These are phyloP conservation scores for Pleurotus platypus DNA, from an alignment of 768 basidiomycete genomes.

Conservation along the genomic window DNA sequence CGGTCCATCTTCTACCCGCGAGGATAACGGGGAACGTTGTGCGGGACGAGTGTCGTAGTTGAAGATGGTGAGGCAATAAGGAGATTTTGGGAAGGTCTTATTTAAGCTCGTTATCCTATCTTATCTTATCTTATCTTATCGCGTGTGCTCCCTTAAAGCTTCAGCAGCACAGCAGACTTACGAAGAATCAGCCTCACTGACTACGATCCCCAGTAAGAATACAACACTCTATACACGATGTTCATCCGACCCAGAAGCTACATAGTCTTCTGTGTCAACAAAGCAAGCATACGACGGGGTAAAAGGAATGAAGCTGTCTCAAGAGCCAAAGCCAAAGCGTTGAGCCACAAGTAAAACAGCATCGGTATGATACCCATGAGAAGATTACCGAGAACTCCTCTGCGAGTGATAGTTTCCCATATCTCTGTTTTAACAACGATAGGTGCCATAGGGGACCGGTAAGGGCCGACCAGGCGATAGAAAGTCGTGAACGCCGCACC, in stretches of 20 bases:
- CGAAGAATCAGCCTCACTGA: no score
- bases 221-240: neutral
- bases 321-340: constrained; percentile 14
- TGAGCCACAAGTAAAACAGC: constrained; percentile 34
- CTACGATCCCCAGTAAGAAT: no score
- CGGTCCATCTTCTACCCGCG: no score
- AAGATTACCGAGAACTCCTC: constrained; percentile 52
- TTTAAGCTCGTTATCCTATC: no score
- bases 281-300: neutral
- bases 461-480: constrained; percentile 56
- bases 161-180: no score
- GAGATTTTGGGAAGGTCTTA: no score
- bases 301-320: constrained; percentile 13
- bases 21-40: no score
- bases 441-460: constrained; percentile 34
- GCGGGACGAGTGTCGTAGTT: no score
- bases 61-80: no score
- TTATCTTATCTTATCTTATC: no score
- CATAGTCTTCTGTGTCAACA: neutral
- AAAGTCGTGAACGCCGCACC: constrained; percentile 58
- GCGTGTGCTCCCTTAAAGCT: no score
- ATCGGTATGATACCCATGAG: constrained; percentile 57
- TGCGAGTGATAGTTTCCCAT: constrained; percentile 55
- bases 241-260: neutral
- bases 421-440: constrained; percentile 49